Evolutionary conservation across 1,284 basidiomycete genomes (phyloP).

Genomic region (Salmacisia buchloeana): DNA sequence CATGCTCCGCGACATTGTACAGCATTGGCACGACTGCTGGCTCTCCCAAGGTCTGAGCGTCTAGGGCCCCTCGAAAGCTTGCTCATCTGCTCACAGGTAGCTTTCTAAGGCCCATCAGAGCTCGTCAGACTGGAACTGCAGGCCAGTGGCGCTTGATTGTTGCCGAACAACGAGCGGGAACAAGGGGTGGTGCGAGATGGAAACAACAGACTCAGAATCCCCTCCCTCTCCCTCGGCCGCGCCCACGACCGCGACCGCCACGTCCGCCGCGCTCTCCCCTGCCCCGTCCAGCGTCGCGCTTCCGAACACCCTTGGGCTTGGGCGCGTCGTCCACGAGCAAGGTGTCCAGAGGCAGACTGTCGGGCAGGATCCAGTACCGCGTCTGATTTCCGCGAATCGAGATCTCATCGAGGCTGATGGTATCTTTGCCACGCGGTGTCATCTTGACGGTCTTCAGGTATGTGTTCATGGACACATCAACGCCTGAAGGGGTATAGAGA

Average conservation of each 20-base stretch:
- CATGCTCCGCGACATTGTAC: background rate
- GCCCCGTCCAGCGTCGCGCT: constrained; percentile 24
- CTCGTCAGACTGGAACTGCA: too few species aligned
- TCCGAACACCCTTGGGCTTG: constrained; percentile 67
- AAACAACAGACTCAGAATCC: constrained; percentile 3
- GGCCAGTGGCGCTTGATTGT: too few species aligned
- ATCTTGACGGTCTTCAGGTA: constrained; percentile 96
- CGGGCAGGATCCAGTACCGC: constrained; percentile 87
- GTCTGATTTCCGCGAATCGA: constrained; percentile 55
- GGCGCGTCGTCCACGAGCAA: constrained; percentile 95
- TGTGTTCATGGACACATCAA: constrained; percentile 71
- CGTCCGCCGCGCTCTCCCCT: constrained; percentile 24
- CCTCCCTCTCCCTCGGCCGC: constrained; percentile 31
- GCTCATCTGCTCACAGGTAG: too few species aligned
- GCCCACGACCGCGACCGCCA: constrained; percentile 33
- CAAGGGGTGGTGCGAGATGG: background rate
- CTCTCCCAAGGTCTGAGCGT: too few species aligned
- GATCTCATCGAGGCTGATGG: constrained; percentile 58
- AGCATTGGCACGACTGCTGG: too few species aligned
- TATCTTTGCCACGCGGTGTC: constrained; percentile 77
- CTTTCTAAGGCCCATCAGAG: background rate
- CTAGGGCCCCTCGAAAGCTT: too few species aligned
- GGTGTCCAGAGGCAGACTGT: constrained; percentile 91
- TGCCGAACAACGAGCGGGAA: too few species aligned
- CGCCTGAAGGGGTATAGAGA: constrained; percentile 20